Evolutionary conservation across 805 yeast species (phyloP), one percentile per base, ranked within the genome.

Genomic region (Candida krabiensis): DNA sequence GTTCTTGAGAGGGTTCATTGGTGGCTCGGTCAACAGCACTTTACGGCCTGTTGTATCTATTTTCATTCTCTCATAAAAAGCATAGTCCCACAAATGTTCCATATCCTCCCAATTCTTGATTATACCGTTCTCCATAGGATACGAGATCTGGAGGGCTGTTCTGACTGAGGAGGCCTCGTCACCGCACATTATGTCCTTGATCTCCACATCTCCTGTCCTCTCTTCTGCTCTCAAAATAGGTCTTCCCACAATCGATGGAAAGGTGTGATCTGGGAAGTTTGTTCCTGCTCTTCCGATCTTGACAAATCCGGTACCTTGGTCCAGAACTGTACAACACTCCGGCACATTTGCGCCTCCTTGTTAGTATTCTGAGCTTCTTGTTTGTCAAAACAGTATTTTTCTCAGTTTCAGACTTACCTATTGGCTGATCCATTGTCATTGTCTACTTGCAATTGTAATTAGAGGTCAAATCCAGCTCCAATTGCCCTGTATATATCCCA

Each of bases 71-170:
- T 91, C 95, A 67, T 84, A 86, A 63, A 93, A 91, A 15, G 98
- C 91, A 63, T 91, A 93, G 66, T 93, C 96, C 99, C 99, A 93
- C 44, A 93, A 72, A 55, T 90, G 90, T 56, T 88, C 96, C 98
- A 93, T 93, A 62, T 93, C 99, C 54, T 90, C 96, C 99, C 99
- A 93, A 64, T 90, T 88, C 59, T 82, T 84, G 61, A 93, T 91
- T 55, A 93, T 87, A 56, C 99, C 99, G 61, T 93, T 93, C 66
- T 93, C 99, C 98, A 93, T 90, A 9, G 99, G 99, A 58, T 93
- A 93, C n/a, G 90, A 81, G 40, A 93, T 79, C 66, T 93, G 96
- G 43, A 93, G 73, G 49, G 90, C 78, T 2, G 96, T 83, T 55
- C 99, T 79, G 24, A 86, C 95, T 19, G 85, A 85, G 49, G 86